phyloP scores from a whole-genome alignment of 2,329 filamentous ascomycete species.

The Penicillium thymicola region DNA sequence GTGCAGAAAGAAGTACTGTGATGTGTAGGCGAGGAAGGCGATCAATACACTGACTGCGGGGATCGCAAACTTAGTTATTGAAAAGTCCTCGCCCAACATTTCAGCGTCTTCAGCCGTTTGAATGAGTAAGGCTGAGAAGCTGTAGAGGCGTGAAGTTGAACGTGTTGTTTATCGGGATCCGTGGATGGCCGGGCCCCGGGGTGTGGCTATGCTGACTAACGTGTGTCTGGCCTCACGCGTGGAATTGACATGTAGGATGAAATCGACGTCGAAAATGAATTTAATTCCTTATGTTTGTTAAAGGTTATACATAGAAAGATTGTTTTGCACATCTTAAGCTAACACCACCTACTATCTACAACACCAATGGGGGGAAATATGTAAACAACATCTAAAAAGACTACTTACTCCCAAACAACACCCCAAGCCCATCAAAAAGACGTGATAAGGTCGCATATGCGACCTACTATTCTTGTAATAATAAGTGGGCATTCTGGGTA shows the following conservation, averaged over 20 bases:
- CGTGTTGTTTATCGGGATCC: slow-evolving; percentile 17
- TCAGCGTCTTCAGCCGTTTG: not conserved
- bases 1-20: slow-evolving; percentile 55
- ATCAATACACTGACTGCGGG: slow-evolving; percentile 56
- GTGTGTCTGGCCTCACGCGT: not conserved
- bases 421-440: no score
- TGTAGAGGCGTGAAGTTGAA: slow-evolving; percentile 5
- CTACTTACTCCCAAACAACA: no score
- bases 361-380: no score
- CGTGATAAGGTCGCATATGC: no score
- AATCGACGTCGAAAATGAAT: not conserved
- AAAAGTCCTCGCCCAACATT: slow-evolving; percentile 27
- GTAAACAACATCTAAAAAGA: no score
- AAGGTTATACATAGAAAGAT: no score
- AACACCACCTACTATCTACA: no score
- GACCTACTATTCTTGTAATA: no score
- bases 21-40: slow-evolving; percentile 57
- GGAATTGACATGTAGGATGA: not conserved
- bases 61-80: slow-evolving; percentile 47
- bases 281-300: not conserved
- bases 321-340: no score
- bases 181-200: no score
- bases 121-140: not conserved
- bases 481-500: no score
- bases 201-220: slow-evolving; percentile 17